Percentiles rank a stretch among this genome's conserved stretches.
Conservation (phyloP, 2,329 filamentous ascomycete species). For the Fusarium irregulare region DNA sequence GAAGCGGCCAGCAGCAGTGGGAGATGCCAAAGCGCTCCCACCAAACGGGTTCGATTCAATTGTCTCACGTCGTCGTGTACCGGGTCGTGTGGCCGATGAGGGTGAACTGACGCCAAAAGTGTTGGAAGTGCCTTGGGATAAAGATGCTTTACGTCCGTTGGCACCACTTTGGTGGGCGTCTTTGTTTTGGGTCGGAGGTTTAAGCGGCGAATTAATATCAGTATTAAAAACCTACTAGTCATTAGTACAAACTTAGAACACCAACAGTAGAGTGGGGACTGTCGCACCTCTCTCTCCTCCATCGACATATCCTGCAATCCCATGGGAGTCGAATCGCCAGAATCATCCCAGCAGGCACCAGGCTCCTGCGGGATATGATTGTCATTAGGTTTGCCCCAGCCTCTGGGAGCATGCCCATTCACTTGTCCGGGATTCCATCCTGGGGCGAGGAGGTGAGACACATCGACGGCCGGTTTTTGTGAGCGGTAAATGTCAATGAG, state of each 20-base stretch:
- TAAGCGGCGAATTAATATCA: conserved; percentile 94
- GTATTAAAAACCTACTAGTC: conserved; percentile 75
- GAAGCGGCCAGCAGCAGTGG: conserved; percentile 68
- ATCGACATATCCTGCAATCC: conserved; percentile 75
- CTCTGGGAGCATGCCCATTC: conserved; percentile 71
- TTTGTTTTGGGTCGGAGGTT: conserved; percentile 82
- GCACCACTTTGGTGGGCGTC: conserved; percentile 67
- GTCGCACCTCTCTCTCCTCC: conserved; percentile 69
- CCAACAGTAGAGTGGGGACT: conserved; percentile 14
- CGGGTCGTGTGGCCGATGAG: conserved; percentile 75
- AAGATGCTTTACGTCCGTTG: conserved; percentile 82
- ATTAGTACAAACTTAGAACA: conserved; percentile 38
- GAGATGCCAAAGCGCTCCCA: conserved; percentile 67
- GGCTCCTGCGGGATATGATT: conserved; percentile 80
- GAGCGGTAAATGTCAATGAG: conserved; percentile 77
- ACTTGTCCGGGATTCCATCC: conserved; percentile 82
- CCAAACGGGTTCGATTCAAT: conserved; percentile 73
- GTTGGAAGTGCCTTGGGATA: conserved; percentile 75
- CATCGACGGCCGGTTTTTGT: conserved; percentile 62
- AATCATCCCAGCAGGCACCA: conserved; percentile 90
- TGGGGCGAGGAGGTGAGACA: conserved; percentile 74
- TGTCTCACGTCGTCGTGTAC: conserved; percentile 85
- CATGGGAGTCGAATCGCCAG: conserved; percentile 76
- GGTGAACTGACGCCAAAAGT: conserved; percentile 80
- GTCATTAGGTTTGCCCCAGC: conserved; percentile 84